Base-by-base conservation (phyloP, 1,139 yeast genomes). In the Hyphopichia buzzinii region DNA sequence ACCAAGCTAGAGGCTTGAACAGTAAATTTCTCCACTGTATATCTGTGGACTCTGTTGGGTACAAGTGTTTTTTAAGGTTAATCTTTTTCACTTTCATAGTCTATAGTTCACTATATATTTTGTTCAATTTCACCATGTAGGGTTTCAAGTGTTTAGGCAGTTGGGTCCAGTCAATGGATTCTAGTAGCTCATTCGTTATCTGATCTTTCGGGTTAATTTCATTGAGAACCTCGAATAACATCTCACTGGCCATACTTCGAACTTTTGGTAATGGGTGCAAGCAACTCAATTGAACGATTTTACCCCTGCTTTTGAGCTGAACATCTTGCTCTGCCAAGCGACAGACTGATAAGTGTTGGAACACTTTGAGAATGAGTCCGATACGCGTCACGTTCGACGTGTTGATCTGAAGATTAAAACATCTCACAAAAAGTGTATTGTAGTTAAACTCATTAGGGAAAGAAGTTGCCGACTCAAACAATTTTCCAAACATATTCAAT, bases 391-490 rank as follows among this genome's bases (percentile, higher is more conserved):
- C 33, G 35, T 64, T 72, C 4, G 61, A 50, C 1, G 77, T 74
- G 39, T 71, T 71, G 29, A 77, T 59, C 43, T 79, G 83, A 27
- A 81, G 50, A 49, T 82, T 81, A 56, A 74, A 78, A n/a, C 76
- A 55, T 38, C 80, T 66, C 1, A 76, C 67, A 44, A 61, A 81
- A 3, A 80, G 52, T 0, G 72, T 66, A 17, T 62, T 52, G 30
- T 63, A 55, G 31, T 64, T 64, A 39, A 74, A 72, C 0, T 37
- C 42, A 0, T 30, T 29, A 0, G 74, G 72, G 11, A 74, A 49
- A 3, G 16, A 12, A 6, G 58, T 37, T 25, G 58, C 58, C n/a
- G 66, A 42, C 35, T 75, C 79, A 40, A 73, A 62, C 11, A 75
- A 31, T 35, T 62, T 64, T 12, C 67, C 59, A 30, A 72, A 49